A percentile compares a stretch with the other conserved stretches of the same genome.
Evolutionary conservation across 495 filamentous ascomycete genomes (phyloP).

Genomic region (Staphylotrichum longicolle): DNA sequence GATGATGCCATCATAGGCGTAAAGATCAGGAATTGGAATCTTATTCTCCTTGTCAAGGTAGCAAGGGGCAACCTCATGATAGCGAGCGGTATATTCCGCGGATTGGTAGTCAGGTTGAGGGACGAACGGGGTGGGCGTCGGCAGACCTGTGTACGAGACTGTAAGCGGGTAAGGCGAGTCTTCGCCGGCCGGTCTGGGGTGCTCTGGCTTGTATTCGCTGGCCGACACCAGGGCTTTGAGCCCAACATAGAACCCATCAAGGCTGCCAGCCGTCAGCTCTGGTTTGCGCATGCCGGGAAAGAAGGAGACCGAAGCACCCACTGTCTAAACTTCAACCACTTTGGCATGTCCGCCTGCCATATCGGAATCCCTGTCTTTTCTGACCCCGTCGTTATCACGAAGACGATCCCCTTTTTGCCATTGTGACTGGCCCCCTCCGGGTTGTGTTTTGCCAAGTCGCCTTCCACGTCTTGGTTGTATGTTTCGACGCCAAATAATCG

Average conservation of each 20-base stretch:
- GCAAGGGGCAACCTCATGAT: slow-evolving; percentile 66
- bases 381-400: slow-evolving; percentile 8
- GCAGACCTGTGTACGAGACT: slow-evolving; percentile 37
- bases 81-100: slow-evolving; percentile 54
- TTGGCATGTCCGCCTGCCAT: slow-evolving; percentile 27
- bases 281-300: background rate
- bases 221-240: slow-evolving; percentile 65
- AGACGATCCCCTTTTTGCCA: background rate
- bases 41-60: slow-evolving; percentile 66
- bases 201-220: slow-evolving; percentile 67
- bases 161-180: slow-evolving; percentile 30
- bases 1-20: slow-evolving; percentile 68
- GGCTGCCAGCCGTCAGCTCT: slow-evolving; percentile 26
- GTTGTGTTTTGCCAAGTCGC: background rate
- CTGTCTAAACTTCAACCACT: slow-evolving; percentile 46
- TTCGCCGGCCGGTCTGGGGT: slow-evolving; percentile 53
- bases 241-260: slow-evolving; percentile 79
- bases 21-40: slow-evolving; percentile 61
- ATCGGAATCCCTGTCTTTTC: slow-evolving; percentile 12
- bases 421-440: slow-evolving; percentile 1
- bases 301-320: slow-evolving; percentile 28
- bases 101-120: slow-evolving; percentile 69
- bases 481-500: slow-evolving; percentile 34
- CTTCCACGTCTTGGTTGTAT: background rate
- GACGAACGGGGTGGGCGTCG: slow-evolving; percentile 60